phyloP scores from a whole-genome alignment of 306 rosid genomes.

The Sophora flavescens region DNA sequence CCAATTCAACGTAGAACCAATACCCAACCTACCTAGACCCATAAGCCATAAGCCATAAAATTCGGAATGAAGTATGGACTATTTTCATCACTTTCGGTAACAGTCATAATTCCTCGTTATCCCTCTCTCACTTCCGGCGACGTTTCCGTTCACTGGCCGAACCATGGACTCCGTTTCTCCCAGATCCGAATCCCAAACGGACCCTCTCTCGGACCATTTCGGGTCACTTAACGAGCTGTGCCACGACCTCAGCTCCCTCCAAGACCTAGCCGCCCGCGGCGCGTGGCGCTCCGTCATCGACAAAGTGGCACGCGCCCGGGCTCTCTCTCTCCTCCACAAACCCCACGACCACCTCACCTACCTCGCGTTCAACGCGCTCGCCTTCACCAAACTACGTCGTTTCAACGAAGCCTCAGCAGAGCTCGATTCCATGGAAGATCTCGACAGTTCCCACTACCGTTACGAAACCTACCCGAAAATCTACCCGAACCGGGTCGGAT shows the following conservation, averaged over 20 bases:
- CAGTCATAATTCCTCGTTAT: no score
- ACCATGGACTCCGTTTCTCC: constrained; percentile 51
- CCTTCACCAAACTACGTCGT: constrained; percentile 87
- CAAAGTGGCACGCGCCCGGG: constrained; percentile 80
- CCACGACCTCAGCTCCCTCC: constrained; percentile 74
- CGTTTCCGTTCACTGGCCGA: neutral
- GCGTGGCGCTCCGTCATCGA: constrained; percentile 91
- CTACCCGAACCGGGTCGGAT: constrained; percentile 73
- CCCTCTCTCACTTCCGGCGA: neutral
- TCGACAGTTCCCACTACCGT: constrained; percentile 64
- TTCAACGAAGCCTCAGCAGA: constrained; percentile 81
- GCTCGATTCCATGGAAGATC: constrained; percentile 83
- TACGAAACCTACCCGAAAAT: constrained; percentile 75
- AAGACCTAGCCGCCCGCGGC: constrained; percentile 86
- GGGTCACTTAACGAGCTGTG: constrained; percentile 63
- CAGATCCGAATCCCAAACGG: constrained; percentile 49
- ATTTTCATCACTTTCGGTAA: no score
- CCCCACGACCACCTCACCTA: constrained; percentile 92
- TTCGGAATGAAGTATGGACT: no score
- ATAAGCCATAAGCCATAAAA: no score
- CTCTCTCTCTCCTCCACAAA: constrained; percentile 77
- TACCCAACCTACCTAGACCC: no score
- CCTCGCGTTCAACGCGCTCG: constrained; percentile 81
- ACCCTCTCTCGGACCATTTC: constrained; percentile 59
- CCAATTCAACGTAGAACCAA: no score